Percentiles rank a stretch among this genome's conserved stretches.
These are phyloP conservation scores for Colletotrichum destructivum DNA, from an alignment of 2,329 filamentous ascomycete genomes.

Conservation along the genomic window DNA sequence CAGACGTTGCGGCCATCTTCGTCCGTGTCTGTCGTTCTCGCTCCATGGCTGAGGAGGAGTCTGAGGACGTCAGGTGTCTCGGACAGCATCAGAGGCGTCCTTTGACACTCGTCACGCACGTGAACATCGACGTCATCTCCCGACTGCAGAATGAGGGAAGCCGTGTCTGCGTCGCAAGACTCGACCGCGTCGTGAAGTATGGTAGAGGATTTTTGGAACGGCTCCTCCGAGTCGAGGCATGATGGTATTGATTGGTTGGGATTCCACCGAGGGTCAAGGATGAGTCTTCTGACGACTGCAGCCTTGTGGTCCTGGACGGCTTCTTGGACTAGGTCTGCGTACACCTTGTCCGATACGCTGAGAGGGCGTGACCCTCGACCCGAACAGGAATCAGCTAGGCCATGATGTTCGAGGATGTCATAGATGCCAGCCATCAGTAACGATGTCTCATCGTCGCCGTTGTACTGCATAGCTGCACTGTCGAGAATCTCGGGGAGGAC, in stretches of 20 bases:
- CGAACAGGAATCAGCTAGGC: not conserved
- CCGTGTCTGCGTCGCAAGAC: constrained; percentile 43
- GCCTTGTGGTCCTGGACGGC: constrained; percentile 16
- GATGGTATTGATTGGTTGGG: constrained; percentile 17
- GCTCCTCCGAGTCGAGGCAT: not conserved
- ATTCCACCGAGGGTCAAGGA: constrained; percentile 39
- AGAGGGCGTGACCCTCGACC: not conserved
- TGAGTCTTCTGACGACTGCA: constrained; percentile 24
- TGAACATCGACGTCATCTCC: constrained; percentile 51
- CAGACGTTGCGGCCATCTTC: constrained; percentile 54
- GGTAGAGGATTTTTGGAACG: not conserved
- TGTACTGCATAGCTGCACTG: not conserved
- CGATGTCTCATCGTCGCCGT: not conserved
- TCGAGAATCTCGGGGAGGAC: constrained; percentile 27
- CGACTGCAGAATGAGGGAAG: constrained; percentile 48
- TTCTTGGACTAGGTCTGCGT: not conserved
- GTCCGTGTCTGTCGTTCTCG: constrained; percentile 50
- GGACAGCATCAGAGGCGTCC: constrained; percentile 55
- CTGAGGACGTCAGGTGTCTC: constrained; percentile 48
- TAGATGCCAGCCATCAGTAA: constrained; percentile 10
- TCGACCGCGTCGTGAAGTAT: constrained; percentile 35
- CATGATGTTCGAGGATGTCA: constrained; percentile 4
- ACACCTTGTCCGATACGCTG: not conserved
- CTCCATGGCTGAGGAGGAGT: constrained; percentile 47
- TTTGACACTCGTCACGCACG: constrained; percentile 47